Evolutionary conservation across 2,329 filamentous ascomycete species (phyloP), one percentile per base, ranked within the genome.

Genomic region (Ascochyta fabae): DNA sequence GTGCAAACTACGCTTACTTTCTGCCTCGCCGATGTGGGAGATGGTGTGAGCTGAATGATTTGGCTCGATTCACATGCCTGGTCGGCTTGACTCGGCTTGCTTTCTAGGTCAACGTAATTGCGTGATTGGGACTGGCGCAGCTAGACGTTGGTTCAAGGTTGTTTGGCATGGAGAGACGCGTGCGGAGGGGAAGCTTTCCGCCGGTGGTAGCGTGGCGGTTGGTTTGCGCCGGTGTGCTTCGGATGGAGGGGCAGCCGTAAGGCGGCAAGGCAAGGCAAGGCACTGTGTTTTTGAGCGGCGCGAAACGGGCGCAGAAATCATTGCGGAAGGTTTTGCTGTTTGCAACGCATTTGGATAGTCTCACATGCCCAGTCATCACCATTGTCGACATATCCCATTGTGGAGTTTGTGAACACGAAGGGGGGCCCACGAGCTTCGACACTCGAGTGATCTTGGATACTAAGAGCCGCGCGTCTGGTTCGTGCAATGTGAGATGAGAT

Each of bases 401-500:
- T 42, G 34, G 53, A 50, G 39, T 46, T 42, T 24, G 16, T 19
- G 13, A 19, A 56, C 42, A 47, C 47, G 43, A 51, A 43, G 40
- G 26, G 19, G 27, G 42, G 33, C 47, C 47, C 53, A 51, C 53
- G 43, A 56, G 53, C 53, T 51, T 48, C 48, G 53, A 47, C 42
- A 34, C 26, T 42, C n/a, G 31, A 39, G 42, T 56, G 47, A 42
- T 50, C 47, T 36, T 47, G 46, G 43, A 61, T 39, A 48, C 22
- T 47, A 40, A 65, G 60, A 60, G 64, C 67, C 66, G 61, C 60
- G 61, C 55, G 52, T 60, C 48, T 64, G 61, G 65, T 59, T 66
- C 50, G 44, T 51, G 26, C 46, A 45, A 54, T 56, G 58, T 58
- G 46, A 59, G 49, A 56, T 56, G 53, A 35, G 43, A 51, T 56